These are phyloP conservation scores for Candida xiaguanensis DNA, from an alignment of 805 yeast genomes.

Conservation along the genomic window DNA sequence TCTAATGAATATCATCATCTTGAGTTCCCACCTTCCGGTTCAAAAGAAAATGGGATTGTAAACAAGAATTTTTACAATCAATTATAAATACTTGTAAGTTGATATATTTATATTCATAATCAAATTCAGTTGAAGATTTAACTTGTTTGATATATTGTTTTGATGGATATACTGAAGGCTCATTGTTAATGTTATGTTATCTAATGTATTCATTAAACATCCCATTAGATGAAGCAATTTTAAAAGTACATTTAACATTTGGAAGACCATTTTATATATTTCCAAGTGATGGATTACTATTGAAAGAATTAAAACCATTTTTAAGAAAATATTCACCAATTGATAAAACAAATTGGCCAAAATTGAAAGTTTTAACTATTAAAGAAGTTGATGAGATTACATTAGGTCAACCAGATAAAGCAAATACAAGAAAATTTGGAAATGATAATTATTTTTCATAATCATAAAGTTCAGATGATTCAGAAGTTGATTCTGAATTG, in stretches of 20 bases:
- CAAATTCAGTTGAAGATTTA: conserved; percentile 25
- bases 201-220: conserved; percentile 65
- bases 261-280: conserved; percentile 84
- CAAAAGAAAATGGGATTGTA: conserved; percentile 72
- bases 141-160: conserved; percentile 68
- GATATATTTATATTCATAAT: conserved; percentile 41
- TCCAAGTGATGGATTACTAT: conserved; percentile 64
- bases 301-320: conserved; percentile 61
- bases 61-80: conserved; percentile 56
- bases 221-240: conserved; percentile 59
- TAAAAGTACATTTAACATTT: conserved; percentile 56
- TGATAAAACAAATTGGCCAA: conserved; percentile 23
- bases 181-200: conserved; percentile 69
- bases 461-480: background rate
- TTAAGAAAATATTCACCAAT: conserved; percentile 59
- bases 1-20: conserved; percentile 27
- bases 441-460: conserved; percentile 8
- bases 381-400: conserved; percentile 32
- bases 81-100: conserved; percentile 69
- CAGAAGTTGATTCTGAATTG: background rate
- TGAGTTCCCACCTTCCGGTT: conserved; percentile 84
- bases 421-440: conserved; percentile 19
- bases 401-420: conserved; percentile 16
- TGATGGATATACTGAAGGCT: conserved; percentile 91
- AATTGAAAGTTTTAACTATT: conserved; percentile 24